phyloP scores from a whole-genome alignment of 768 basidiomycete species.

The Flagelloscypha sp. region DNA sequence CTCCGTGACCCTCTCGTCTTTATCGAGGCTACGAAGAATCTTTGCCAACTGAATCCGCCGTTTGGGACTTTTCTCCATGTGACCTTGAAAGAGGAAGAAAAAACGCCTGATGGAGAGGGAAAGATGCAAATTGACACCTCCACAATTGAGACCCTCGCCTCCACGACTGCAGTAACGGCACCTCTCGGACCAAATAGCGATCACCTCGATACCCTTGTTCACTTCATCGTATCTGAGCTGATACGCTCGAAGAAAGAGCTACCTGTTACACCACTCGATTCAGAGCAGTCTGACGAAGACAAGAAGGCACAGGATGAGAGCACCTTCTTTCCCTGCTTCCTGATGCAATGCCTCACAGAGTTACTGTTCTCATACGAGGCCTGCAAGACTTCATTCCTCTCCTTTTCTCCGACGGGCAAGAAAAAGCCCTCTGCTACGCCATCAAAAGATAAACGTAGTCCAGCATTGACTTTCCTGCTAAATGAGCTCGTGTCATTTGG shows the following conservation, averaged over 20 bases:
- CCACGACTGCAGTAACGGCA: conserved; percentile 8
- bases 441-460: conserved; percentile 56
- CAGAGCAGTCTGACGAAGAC: conserved; percentile 8
- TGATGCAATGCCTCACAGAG: conserved; percentile 90
- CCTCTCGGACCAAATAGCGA: conserved; percentile 13
- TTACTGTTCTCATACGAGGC: conserved; percentile 86
- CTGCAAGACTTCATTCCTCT: conserved; percentile 84
- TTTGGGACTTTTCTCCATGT: conserved; percentile 50
- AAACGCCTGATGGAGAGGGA: conserved; percentile 12
- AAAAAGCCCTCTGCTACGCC: conserved; percentile 51
- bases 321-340: conserved; percentile 63
- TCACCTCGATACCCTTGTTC: conserved; percentile 51
- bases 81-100: conserved; percentile 35
- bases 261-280: conserved; percentile 6
- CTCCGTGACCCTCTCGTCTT: conserved; percentile 75
- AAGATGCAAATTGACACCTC: conserved; percentile 58
- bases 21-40: conserved; percentile 58
- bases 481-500: conserved; percentile 76
- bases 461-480: conserved; percentile 73
- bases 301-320: conserved; percentile 21
- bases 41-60: conserved; percentile 68
- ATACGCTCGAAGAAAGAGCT: conserved; percentile 49
- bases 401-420: conserved; percentile 66
- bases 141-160: too few species aligned
- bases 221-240: conserved; percentile 68